Conservation (phyloP, 331 rosid species). For the Malus hybrid region DNA sequence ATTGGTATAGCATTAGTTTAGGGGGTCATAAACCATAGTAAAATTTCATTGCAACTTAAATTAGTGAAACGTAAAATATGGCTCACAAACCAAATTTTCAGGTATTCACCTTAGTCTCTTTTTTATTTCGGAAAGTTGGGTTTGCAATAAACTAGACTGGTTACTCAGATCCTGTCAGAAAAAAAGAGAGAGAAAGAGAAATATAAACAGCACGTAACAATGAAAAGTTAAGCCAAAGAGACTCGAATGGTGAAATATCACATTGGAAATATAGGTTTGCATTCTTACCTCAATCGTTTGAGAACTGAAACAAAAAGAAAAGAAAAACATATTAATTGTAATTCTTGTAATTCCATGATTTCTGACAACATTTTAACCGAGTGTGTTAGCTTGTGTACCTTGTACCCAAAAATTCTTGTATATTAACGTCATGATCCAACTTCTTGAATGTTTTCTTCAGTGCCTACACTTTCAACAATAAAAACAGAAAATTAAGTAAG, state of each 20-base stretch:
- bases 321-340: background rate
- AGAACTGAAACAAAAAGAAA: constrained; percentile 40
- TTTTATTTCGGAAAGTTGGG: constrained; percentile 42
- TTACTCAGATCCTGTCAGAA: constrained; percentile 44
- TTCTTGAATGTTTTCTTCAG: constrained; percentile 76
- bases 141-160: constrained; percentile 34
- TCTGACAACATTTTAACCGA: background rate
- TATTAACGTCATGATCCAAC: constrained; percentile 70
- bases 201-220: background rate
- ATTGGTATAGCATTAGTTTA: constrained; percentile 8
- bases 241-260: background rate
- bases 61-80: background rate
- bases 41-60: background rate
- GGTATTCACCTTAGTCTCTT: constrained; percentile 57
- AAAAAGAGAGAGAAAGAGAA: background rate
- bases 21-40: constrained; percentile 1
- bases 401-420: constrained; percentile 62
- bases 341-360: background rate
- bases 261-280: background rate
- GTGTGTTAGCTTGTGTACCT: constrained; percentile 30
- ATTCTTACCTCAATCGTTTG: constrained; percentile 60
- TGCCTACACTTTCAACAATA: constrained; percentile 49
- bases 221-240: constrained; percentile 4
- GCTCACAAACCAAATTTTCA: background rate
- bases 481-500: constrained; percentile 9